These are phyloP conservation scores for Rhizopus arrhizus DNA, from an alignment of 371 early-diverging fungal species.

Conservation along the genomic window DNA sequence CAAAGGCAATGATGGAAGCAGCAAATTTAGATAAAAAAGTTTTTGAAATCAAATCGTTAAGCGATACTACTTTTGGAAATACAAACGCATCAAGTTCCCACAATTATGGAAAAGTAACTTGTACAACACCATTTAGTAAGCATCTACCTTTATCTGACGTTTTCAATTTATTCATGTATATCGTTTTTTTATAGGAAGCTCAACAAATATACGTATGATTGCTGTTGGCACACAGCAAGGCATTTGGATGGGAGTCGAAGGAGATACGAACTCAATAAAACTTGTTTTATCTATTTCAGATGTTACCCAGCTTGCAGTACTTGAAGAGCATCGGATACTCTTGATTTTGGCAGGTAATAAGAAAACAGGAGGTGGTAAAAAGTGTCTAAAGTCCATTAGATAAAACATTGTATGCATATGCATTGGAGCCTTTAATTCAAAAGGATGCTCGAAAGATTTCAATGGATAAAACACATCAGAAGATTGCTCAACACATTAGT, in stretches of 20 bases:
- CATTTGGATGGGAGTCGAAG: slow-evolving; percentile 59
- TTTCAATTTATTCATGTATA: not conserved
- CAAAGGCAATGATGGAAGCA: slow-evolving; percentile 55
- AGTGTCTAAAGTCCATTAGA: slow-evolving; percentile 33
- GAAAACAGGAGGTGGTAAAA: not conserved
- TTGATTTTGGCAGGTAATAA: slow-evolving; percentile 39
- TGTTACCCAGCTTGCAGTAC: slow-evolving; percentile 44
- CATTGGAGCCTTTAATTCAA: slow-evolving; percentile 47
- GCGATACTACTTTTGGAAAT: slow-evolving; percentile 44
- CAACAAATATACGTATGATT: slow-evolving; percentile 59
- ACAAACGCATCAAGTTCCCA: slow-evolving; percentile 15
- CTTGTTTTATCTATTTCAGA: slow-evolving; percentile 35
- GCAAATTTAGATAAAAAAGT: slow-evolving; percentile 50
- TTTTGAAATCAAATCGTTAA: slow-evolving; percentile 63
- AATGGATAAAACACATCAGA: slow-evolving; percentile 41
- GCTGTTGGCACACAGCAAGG: slow-evolving; percentile 84
- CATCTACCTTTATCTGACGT: not conserved
- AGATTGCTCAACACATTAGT: slow-evolving; percentile 65
- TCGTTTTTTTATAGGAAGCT: slow-evolving; percentile 27
- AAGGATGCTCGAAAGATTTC: slow-evolving; percentile 28
- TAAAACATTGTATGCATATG: slow-evolving; percentile 61
- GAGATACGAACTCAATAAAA: slow-evolving; percentile 36
- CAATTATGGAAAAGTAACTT: slow-evolving; percentile 63
- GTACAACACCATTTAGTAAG: slow-evolving; percentile 69
- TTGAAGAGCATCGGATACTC: slow-evolving; percentile 45